Percentiles rank a stretch among this genome's conserved stretches.
Conservation (phyloP, 2,329 filamentous ascomycete species). For the Diplodia mutila region DNA sequence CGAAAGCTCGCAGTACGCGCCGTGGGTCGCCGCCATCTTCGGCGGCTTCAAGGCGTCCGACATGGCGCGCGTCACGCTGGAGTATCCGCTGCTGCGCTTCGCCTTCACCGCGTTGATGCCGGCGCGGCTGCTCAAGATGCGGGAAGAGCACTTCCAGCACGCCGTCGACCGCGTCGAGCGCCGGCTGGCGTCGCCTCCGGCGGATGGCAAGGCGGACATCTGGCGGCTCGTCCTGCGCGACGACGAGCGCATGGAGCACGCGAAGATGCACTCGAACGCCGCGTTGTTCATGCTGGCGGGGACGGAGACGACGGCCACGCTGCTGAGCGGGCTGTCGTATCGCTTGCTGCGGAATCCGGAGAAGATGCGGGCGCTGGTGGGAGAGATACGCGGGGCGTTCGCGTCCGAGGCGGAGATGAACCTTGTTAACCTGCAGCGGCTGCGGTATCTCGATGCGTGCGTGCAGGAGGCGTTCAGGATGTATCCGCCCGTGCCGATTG, state of each 20-base stretch:
- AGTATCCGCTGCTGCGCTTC: neutral
- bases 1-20: constrained; percentile 31
- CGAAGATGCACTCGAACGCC: constrained; percentile 28
- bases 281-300: constrained; percentile 40
- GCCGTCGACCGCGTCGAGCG: constrained; percentile 30
- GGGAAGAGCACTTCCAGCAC: neutral
- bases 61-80: neutral
- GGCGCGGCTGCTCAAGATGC: neutral
- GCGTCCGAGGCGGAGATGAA: neutral
- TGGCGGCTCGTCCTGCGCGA: constrained; percentile 43
- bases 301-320: constrained; percentile 47
- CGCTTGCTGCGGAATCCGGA: constrained; percentile 32
- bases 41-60: constrained; percentile 29
- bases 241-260: neutral
- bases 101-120: neutral
- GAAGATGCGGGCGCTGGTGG: neutral
- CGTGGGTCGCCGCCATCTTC: constrained; percentile 40
- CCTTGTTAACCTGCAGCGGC: neutral
- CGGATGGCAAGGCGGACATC: constrained; percentile 36
- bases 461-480: constrained; percentile 49
- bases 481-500: constrained; percentile 48
- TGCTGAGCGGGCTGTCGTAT: constrained; percentile 40
- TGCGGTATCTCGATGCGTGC: constrained; percentile 28
- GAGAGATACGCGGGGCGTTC: neutral
- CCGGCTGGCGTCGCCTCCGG: constrained; percentile 28